A percentile compares a stretch with the other conserved stretches of the same genome.
Evolutionary conservation across 345 rosid genomes (phyloP).

Genomic region (Sonneratia caseolaris): DNA sequence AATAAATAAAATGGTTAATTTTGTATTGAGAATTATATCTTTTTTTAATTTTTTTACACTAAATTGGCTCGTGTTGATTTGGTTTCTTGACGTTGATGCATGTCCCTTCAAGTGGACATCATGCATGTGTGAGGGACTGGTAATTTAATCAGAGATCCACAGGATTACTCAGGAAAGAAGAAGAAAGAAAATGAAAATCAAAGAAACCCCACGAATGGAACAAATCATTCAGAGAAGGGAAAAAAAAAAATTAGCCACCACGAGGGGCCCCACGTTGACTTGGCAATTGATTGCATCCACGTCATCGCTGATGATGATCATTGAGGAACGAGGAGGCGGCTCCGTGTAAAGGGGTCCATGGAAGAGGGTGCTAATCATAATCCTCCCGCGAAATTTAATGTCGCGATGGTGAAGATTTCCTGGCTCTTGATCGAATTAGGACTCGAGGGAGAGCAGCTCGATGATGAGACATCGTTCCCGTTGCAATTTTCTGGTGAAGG

Average conservation of each 20-base stretch:
- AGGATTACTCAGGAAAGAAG: not conserved
- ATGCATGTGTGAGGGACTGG: not conserved
- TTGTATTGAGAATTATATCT: no score
- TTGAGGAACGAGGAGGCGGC: not conserved
- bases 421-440: not conserved
- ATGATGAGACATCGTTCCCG: no score
- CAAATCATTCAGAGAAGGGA: not conserved
- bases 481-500: no score
- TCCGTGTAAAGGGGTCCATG: not conserved
- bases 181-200: not conserved
- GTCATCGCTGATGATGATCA: not conserved
- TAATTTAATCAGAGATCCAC: not conserved
- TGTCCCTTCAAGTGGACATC: not conserved
- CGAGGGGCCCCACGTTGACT: conserved; percentile 7
- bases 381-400: not conserved
- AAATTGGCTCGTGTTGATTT: no score
- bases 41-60: no score
- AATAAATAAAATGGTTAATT: no score
- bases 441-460: not conserved
- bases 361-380: not conserved
- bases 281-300: conserved; percentile 7
- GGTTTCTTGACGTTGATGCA: not conserved
- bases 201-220: not conserved
- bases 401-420: not conserved
- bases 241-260: not conserved